Percentiles rank a stretch among this genome's conserved stretches.
These are phyloP conservation scores for Cordyceps farinosa DNA, from an alignment of 2,329 filamentous ascomycete genomes.

Conservation along the genomic window DNA sequence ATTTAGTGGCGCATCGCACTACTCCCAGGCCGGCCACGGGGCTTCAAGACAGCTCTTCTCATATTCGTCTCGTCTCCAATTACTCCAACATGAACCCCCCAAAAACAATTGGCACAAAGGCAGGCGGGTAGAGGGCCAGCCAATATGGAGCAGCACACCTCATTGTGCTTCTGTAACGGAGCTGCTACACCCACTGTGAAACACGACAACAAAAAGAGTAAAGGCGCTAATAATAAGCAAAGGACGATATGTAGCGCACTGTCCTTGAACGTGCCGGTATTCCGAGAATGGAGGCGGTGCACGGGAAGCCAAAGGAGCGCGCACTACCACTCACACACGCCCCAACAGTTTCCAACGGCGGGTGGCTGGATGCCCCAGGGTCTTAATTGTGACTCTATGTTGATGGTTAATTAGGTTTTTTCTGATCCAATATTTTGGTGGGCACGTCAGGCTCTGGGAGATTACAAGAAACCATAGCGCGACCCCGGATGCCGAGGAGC, in stretches of 20 bases:
- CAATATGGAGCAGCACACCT: neutral
- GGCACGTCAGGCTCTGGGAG: too few species aligned
- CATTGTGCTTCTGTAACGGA: neutral
- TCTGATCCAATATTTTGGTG: neutral
- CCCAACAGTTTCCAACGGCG: neutral
- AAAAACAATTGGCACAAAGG: neutral
- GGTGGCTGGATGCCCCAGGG: neutral
- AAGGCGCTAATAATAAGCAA: neutral
- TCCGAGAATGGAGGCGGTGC: conserved; percentile 10
- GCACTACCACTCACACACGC: neutral
- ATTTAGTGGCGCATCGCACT: neutral
- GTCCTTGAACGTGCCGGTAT: neutral
- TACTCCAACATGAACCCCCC: neutral
- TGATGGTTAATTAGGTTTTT: neutral
- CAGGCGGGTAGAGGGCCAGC: neutral
- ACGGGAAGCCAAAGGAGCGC: neutral
- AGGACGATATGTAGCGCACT: neutral
- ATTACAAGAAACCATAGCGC: too few species aligned
- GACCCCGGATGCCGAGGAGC: too few species aligned
- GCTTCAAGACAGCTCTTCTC: neutral
- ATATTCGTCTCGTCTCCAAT: neutral
- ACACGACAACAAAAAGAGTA: neutral
- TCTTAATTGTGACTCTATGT: neutral
- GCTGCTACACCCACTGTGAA: neutral
- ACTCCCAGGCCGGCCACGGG: neutral